Evolutionary conservation across 345 rosid species (phyloP).

Genomic region (Psidium friedrichsthalianum): DNA sequence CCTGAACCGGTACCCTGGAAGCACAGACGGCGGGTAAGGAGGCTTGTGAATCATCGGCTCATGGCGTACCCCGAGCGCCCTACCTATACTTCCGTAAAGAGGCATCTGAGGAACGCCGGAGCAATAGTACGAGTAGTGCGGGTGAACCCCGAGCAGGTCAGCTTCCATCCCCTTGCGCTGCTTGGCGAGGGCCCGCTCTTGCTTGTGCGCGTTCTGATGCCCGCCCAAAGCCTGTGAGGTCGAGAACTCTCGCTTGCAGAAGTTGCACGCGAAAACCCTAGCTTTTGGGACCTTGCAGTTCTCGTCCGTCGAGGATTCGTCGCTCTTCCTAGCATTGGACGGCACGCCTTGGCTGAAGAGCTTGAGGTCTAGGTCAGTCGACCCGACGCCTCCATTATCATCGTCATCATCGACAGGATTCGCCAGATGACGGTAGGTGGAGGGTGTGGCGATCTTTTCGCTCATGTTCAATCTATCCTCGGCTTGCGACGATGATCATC

Average conservation of each 20-base stretch:
- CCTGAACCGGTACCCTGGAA: background rate
- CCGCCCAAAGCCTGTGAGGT: slow-evolving; percentile 71
- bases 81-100: background rate
- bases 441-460: background rate
- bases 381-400: background rate
- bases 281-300: background rate
- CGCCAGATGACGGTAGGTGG: background rate
- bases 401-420: background rate
- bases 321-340: background rate
- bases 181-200: slow-evolving; percentile 53
- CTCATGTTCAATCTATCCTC: background rate
- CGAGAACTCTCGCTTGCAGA: slow-evolving; percentile 50
- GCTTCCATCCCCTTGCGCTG: slow-evolving; percentile 18
- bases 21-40: background rate
- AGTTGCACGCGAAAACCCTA: slow-evolving; percentile 40
- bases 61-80: background rate
- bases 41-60: background rate
- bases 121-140: background rate
- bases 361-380: background rate
- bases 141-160: background rate
- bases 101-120: background rate
- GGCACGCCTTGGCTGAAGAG: background rate
- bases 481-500: background rate
- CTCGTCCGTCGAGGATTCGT: background rate
- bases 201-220: slow-evolving; percentile 76